Conservation (phyloP, 257 asterid species). For the Ligustrum vulgare region DNA sequence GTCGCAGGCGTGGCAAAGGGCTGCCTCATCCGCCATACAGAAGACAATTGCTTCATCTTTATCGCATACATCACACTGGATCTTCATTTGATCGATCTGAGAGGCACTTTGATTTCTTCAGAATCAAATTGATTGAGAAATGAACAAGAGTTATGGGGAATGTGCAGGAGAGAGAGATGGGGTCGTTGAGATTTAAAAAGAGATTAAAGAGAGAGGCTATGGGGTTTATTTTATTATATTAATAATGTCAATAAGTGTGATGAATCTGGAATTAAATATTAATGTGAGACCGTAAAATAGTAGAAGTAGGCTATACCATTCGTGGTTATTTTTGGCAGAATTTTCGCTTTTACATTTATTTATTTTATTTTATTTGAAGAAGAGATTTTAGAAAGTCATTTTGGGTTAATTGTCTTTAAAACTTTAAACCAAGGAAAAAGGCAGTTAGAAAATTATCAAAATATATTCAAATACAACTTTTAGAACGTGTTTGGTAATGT, state of each 20-base stretch:
- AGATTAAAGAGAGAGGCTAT: background rate
- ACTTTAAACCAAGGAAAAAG: no score
- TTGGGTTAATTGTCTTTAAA: no score
- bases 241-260: conserved; percentile 25
- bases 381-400: no score
- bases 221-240: conserved; percentile 1
- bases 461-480: no score
- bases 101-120: background rate
- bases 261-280: no score
- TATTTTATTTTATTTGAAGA: no score
- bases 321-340: background rate
- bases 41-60: conserved; percentile 59
- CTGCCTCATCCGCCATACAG: conserved; percentile 89
- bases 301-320: no score
- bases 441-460: no score
- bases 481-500: no score
- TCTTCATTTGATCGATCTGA: conserved; percentile 53
- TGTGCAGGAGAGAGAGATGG: background rate
- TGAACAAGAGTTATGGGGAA: background rate
- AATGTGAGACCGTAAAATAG: no score
- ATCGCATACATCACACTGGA: conserved; percentile 85
- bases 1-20: conserved; percentile 86
- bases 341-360: background rate
- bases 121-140: background rate
- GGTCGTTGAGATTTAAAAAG: conserved; percentile 13